These are phyloP conservation scores for Letharia columbiana DNA, from an alignment of 495 filamentous ascomycete species.

Conservation along the genomic window DNA sequence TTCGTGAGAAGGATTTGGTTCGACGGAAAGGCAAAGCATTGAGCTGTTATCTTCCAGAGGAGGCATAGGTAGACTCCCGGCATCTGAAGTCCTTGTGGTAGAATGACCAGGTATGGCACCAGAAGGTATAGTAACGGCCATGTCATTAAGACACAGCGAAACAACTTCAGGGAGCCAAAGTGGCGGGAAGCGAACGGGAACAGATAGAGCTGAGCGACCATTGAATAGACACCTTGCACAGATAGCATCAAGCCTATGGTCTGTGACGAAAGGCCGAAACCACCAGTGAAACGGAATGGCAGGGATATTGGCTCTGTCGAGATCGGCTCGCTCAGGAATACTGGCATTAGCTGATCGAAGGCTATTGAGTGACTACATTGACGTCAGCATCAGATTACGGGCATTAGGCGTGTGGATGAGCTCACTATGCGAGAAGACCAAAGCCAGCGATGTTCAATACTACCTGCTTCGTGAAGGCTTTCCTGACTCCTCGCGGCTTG, in stretches of 20 bases:
- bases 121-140: slow-evolving; percentile 87
- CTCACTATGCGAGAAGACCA: slow-evolving; percentile 93
- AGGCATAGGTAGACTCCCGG: slow-evolving; percentile 64
- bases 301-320: slow-evolving; percentile 48
- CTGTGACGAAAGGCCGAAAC: slow-evolving; percentile 72
- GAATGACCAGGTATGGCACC: slow-evolving; percentile 80
- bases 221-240: slow-evolving; percentile 81
- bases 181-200: slow-evolving; percentile 65
- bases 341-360: slow-evolving; percentile 87
- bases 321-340: slow-evolving; percentile 72
- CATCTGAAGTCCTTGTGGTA: slow-evolving; percentile 63
- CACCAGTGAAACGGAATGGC: slow-evolving; percentile 82
- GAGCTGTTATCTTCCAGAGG: slow-evolving; percentile 80
- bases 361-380: slow-evolving; percentile 73
- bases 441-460: slow-evolving; percentile 77
- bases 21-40: slow-evolving; percentile 77
- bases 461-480: slow-evolving; percentile 72
- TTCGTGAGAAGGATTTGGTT: slow-evolving; percentile 79
- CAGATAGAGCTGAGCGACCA: slow-evolving; percentile 72
- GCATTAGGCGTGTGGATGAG: slow-evolving; percentile 25
- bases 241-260: slow-evolving; percentile 81
- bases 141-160: slow-evolving; percentile 64
- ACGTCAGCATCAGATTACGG: slow-evolving; percentile 12
- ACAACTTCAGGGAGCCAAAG: slow-evolving; percentile 69
- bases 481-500: slow-evolving; percentile 31